Conservation (phyloP, 2,329 filamentous ascomycete species). For the Pseudogymnoascus sp. region DNA sequence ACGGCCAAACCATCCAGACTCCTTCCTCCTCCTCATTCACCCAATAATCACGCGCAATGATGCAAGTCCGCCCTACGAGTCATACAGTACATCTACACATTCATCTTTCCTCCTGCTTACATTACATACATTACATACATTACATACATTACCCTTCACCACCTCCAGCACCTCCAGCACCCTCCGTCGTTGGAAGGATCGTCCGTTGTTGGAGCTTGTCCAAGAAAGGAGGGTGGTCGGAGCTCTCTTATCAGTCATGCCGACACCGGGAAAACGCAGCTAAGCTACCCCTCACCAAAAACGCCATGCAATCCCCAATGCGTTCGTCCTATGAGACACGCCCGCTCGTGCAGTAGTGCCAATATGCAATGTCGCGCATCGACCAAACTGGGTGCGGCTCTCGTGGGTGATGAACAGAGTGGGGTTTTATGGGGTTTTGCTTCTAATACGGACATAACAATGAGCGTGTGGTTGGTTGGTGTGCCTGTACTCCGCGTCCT, state of each 20-base stretch:
- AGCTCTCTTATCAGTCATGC: background rate
- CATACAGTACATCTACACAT: background rate
- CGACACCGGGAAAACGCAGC: background rate
- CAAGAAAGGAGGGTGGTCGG: constrained; percentile 2
- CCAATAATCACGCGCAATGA: background rate
- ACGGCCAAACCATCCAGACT: no score
- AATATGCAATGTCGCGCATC: background rate
- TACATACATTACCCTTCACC: no score
- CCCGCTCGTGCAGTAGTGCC: background rate
- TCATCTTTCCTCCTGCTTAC: no score
- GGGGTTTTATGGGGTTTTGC: background rate
- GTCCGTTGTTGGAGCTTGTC: constrained; percentile 9
- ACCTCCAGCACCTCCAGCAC: no score
- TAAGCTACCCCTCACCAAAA: constrained; percentile 1
- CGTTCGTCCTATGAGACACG: constrained; percentile 7
- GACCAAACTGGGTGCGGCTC: constrained; percentile 4
- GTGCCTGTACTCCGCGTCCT: no score
- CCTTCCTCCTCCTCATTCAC: no score
- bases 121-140: no score
- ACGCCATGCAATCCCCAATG: constrained; percentile 1
- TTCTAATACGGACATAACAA: background rate
- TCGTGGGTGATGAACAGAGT: background rate
- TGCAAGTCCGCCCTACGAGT: background rate
- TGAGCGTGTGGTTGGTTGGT: no score
- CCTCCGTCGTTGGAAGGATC: no score